phyloP scores from a whole-genome alignment of 2,329 filamentous ascomycete genomes.

The Colletotrichum scovillei region DNA sequence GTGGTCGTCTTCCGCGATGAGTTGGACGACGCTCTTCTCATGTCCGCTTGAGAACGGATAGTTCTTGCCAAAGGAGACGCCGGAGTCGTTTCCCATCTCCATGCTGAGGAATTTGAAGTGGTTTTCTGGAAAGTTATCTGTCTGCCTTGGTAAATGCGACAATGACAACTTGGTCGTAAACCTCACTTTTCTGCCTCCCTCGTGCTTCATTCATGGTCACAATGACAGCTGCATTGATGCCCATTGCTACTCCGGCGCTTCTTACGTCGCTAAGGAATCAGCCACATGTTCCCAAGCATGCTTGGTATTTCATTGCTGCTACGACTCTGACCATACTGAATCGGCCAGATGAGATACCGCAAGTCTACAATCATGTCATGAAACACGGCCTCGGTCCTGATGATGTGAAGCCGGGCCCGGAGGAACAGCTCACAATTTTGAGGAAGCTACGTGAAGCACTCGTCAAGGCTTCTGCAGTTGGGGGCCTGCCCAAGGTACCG shows the following conservation, averaged over 20 bases:
- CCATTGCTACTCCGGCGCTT: slow-evolving; percentile 53
- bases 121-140: not conserved
- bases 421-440: slow-evolving; percentile 55
- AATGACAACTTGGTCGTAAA: not conserved
- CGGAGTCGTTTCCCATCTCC: not conserved
- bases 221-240: slow-evolving; percentile 36
- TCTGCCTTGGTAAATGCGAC: not conserved
- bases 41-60: not conserved
- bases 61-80: not conserved
- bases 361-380: slow-evolving; percentile 56
- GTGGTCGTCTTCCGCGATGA: not conserved
- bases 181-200: no score
- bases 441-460: slow-evolving; percentile 61
- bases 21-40: not conserved
- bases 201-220: not conserved
- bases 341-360: slow-evolving; percentile 58
- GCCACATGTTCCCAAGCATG: slow-evolving; percentile 54
- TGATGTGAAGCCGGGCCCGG: slow-evolving; percentile 40
- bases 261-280: slow-evolving; percentile 53
- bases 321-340: slow-evolving; percentile 60
- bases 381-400: slow-evolving; percentile 40
- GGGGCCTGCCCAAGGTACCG: slow-evolving; percentile 61
- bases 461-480: slow-evolving; percentile 59
- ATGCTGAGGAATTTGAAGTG: not conserved
- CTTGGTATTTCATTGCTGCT: slow-evolving; percentile 61